Conservation (phyloP, 805 yeast genomes). For the Nematodospora valgi region DNA sequence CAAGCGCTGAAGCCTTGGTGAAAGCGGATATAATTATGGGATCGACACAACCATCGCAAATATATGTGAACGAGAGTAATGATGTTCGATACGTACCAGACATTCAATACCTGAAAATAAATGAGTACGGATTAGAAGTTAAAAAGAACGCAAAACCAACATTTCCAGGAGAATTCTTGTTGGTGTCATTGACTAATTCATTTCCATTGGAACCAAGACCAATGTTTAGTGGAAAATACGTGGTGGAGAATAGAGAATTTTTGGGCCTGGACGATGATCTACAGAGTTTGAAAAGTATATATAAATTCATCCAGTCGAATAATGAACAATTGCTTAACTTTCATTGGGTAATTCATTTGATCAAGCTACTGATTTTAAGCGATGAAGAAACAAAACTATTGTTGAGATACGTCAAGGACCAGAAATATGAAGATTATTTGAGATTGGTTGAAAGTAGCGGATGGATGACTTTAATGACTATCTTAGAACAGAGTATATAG, state of each 20-base stretch:
- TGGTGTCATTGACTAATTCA: slow-evolving; percentile 89
- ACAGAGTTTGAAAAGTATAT: slow-evolving; percentile 61
- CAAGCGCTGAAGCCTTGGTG: slow-evolving; percentile 82
- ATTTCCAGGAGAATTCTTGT: slow-evolving; percentile 85
- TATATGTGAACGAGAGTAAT: slow-evolving; percentile 74
- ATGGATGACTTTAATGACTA: slow-evolving; percentile 76
- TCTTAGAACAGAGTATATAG: slow-evolving; percentile 32
- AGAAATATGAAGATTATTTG: slow-evolving; percentile 44
- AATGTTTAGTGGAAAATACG: slow-evolving; percentile 46
- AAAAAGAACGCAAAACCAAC: slow-evolving; percentile 86
- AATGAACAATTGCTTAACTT: slow-evolving; percentile 57
- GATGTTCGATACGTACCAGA: slow-evolving; percentile 88
- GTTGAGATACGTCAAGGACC: slow-evolving; percentile 43
- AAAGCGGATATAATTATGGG: slow-evolving; percentile 83
- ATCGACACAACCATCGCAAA: slow-evolving; percentile 85
- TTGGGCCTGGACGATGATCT: slow-evolving; percentile 62
- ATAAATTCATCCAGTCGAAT: slow-evolving; percentile 41
- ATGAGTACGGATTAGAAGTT: slow-evolving; percentile 88
- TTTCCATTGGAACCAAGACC: slow-evolving; percentile 69
- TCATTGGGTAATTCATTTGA: slow-evolving; percentile 65
- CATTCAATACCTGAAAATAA: slow-evolving; percentile 75
- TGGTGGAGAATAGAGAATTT: slow-evolving; percentile 77
- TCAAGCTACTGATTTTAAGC: slow-evolving; percentile 54
- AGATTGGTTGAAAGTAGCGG: slow-evolving; percentile 62
- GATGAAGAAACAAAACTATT: slow-evolving; percentile 51